Base-by-base conservation (phyloP, 345 rosid genomes). In the Populus ilicifolia region DNA sequence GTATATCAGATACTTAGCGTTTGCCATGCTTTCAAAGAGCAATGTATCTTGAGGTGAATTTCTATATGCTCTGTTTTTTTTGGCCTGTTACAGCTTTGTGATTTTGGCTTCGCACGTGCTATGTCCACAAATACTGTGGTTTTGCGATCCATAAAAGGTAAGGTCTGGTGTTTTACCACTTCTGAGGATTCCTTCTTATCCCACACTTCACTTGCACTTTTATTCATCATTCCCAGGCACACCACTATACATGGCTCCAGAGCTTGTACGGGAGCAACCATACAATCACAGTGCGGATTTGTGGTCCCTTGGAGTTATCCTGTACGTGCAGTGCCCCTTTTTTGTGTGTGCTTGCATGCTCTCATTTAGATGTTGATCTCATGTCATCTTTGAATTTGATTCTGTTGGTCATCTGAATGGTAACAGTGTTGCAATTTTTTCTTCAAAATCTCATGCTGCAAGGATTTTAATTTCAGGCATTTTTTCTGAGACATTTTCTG, bases 41-140 rank as follows among this genome's bases (percentile, higher is more conserved):
- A 27, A 20, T 25, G 11, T 23, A 38, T 12, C 18, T 46, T 3
- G 52, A 12, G 16, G 18, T 12, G 18, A 46, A 46, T 46, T 70
- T 52, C 78, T 38, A 73, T 61, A 75, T 70, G 69, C 10, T 62
- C 14, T 70, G 17, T 64, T 44, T 52, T 72, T 54, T 67, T 76
- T 83, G 69, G 64, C 30, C 69, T 72, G 54, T 77, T 33, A 56
- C 93, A 96, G 99, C 97, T 93, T 66, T 96, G 99, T 69, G 99
- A 93, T 87, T 96, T 96, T 87, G 99, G 99, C 66, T 93, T 96
- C 88, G 99, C 99, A 59, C 99, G 99, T 73, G 96, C 99, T 73
- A 96, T 93, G 99, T 96, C 98, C 77, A 80, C 91, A 80, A 96
- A 96, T 86, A 96, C 98, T 36, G 99, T 96, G 65, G 98, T 96